Base-by-base conservation (phyloP, 2,329 filamentous ascomycete genomes). In the Apiospora aurea region DNA sequence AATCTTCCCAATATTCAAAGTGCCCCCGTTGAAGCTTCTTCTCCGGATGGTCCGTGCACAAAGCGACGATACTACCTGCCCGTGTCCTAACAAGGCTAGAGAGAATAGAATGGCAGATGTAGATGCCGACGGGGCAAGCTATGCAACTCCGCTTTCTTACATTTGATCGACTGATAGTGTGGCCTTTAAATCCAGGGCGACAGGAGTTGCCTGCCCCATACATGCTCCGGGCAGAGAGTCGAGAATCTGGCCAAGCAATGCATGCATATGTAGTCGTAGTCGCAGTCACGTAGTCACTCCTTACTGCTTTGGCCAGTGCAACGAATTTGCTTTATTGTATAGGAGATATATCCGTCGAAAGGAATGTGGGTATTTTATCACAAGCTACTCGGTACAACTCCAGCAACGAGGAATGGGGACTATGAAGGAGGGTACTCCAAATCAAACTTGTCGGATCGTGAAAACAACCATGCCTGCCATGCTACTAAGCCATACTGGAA, bases 361-460 rank as follows among this genome's bases (percentile, higher is more conserved):
- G 47, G 68, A 69, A 69, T 18, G 68, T 57, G 68, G 38, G 47
- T 69, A 47, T 69, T 34, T 49, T 38, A 8, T 41, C 68, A 26
- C 29, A n/a, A 57, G 47, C 47, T 51, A 53, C 47, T 69, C 34
- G n/a, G 68, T 69, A 57, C 68, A 69, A 44, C 24, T 43, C 47
- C 34, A 53, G 34, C 38, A 69, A 43, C 14, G 68, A 57, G n/a
- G n/a, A 69, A 69, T 47, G 47, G 34, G 68, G 29, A 47, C 24
- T 69, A 43, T 7, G 38, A 69, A 57, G 47, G 47, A 69, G 18
- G 46, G 68, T 69, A 57, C 68, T 69, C 68, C 68, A 64, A 64
- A 64, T 64, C 57, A 64, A 64, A 18, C 8, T 41, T 64, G 57
- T 64, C 57, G 57, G 34, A 64, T 64, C 57, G 57, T 64, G 57